phyloP scores from a whole-genome alignment of 371 early-diverging fungal species.

The Circinella minor region DNA sequence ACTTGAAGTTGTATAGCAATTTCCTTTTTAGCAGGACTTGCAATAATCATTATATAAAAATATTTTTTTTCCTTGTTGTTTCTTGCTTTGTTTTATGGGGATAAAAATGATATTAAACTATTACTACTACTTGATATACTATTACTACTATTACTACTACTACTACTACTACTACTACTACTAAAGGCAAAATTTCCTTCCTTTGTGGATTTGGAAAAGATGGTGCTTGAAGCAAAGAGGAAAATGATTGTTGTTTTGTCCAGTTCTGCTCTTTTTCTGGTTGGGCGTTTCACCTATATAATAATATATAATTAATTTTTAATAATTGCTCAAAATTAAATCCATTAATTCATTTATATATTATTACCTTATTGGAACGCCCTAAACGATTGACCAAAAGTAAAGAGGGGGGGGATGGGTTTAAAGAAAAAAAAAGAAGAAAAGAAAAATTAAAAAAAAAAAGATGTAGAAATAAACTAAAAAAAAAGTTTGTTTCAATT shows the following conservation, averaged over 20 bases:
- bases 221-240: slow-evolving; percentile 60
- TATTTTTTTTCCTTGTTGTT: too few species aligned
- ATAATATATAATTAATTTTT: too few species aligned
- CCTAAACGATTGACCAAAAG: slow-evolving; percentile 15
- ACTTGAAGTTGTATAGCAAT: slow-evolving; percentile 46
- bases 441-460: background rate
- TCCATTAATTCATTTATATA: too few species aligned
- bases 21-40: slow-evolving; percentile 47
- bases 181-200: slow-evolving; percentile 47
- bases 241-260: slow-evolving; percentile 54
- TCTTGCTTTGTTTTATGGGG: background rate
- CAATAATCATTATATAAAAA: slow-evolving; percentile 42
- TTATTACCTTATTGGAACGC: slow-evolving; percentile 22
- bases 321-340: too few species aligned
- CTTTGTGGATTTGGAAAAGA: slow-evolving; percentile 60
- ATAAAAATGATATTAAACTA: slow-evolving; percentile 3
- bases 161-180: slow-evolving; percentile 44
- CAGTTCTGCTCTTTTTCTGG: slow-evolving; percentile 55
- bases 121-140: slow-evolving; percentile 18
- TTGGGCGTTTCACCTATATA: slow-evolving; percentile 35
- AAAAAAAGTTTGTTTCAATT: background rate
- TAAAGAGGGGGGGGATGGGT: background rate
- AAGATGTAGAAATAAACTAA: background rate
- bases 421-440: background rate
- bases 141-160: slow-evolving; percentile 17